Percentiles rank a stretch among this genome's conserved stretches.
phyloP scores from a whole-genome alignment of 306 rosid genomes.

The Pterocarpus macrocarpus region DNA sequence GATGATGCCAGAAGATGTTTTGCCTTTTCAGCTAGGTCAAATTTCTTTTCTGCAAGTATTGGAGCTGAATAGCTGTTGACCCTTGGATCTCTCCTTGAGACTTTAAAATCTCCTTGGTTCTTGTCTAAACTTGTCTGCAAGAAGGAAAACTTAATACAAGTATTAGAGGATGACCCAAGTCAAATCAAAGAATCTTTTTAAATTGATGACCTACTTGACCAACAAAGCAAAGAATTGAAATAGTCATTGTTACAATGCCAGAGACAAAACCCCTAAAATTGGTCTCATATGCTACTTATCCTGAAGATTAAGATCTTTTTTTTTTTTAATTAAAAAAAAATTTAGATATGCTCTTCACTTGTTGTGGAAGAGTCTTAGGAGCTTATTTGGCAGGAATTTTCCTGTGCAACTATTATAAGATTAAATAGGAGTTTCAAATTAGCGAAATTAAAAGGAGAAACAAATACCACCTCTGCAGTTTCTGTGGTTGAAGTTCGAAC shows the following conservation, averaged over 20 bases:
- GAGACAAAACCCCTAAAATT: constrained; percentile 13
- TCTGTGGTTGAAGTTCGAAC: constrained; percentile 58
- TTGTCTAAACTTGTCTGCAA: constrained; percentile 70
- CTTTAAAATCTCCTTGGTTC: constrained; percentile 63
- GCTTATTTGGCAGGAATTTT: constrained; percentile 2
- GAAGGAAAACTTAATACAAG: constrained; percentile 38
- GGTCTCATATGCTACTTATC: constrained; percentile 26
- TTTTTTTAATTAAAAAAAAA: not conserved
- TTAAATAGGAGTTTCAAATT: constrained; percentile 37
- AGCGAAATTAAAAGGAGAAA: constrained; percentile 37
- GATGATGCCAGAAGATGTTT: constrained; percentile 61
- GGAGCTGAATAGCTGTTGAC: constrained; percentile 87
- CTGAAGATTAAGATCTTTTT: constrained; percentile 29
- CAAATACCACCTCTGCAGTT: constrained; percentile 63
- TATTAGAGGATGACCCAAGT: constrained; percentile 38
- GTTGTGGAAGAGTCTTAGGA: constrained; percentile 9
- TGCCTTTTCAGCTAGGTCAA: constrained; percentile 84
- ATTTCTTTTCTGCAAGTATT: constrained; percentile 76
- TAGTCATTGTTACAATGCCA: constrained; percentile 33
- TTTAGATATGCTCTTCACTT: constrained; percentile 7
- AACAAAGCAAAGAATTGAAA: constrained; percentile 36
- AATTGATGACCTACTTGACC: constrained; percentile 32
- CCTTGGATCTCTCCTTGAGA: constrained; percentile 64
- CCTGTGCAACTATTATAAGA: constrained; percentile 29
- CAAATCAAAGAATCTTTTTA: constrained; percentile 19